A percentile compares a stretch with the other conserved stretches of the same genome.
Conservation (phyloP, 345 rosid species). For the Lenwebbia sp. region DNA sequence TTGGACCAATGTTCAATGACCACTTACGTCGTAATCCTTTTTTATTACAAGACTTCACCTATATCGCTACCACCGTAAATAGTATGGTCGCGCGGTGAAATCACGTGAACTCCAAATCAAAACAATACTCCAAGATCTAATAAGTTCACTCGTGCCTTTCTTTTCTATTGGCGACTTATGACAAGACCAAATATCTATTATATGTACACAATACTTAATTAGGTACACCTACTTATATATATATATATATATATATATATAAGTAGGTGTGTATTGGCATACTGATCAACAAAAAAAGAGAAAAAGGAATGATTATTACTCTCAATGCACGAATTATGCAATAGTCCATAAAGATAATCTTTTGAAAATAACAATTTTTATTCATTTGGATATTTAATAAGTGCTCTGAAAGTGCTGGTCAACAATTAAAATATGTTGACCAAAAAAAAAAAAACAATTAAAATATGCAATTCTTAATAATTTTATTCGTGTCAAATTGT, state of each 20-base stretch:
- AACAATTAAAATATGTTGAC: too few species aligned
- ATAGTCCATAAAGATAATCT: rapidly evolving
- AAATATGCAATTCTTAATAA: too few species aligned
- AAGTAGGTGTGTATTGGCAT: neutral
- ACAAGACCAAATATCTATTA: too few species aligned
- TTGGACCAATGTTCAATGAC: too few species aligned
- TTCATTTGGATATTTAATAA: neutral
- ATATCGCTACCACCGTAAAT: neutral
- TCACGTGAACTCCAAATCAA: neutral
- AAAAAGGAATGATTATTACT: neutral
- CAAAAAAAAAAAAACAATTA: too few species aligned
- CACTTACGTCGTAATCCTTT: too few species aligned
- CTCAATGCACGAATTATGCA: neutral
- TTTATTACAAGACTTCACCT: neutral
- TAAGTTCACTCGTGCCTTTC: neutral
- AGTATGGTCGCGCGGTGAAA: rapidly evolving
- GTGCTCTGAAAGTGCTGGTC: neutral
- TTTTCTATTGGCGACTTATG: neutral
- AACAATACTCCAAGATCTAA: neutral
- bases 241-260: neutral
- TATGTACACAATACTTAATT: neutral
- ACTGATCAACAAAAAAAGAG: neutral
- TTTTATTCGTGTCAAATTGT: neutral
- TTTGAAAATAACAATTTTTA: neutral
- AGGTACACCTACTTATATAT: neutral